Evolutionary conservation across 2,329 filamentous ascomycete species (phyloP).

Genomic region (Colletotrichum shisoi): DNA sequence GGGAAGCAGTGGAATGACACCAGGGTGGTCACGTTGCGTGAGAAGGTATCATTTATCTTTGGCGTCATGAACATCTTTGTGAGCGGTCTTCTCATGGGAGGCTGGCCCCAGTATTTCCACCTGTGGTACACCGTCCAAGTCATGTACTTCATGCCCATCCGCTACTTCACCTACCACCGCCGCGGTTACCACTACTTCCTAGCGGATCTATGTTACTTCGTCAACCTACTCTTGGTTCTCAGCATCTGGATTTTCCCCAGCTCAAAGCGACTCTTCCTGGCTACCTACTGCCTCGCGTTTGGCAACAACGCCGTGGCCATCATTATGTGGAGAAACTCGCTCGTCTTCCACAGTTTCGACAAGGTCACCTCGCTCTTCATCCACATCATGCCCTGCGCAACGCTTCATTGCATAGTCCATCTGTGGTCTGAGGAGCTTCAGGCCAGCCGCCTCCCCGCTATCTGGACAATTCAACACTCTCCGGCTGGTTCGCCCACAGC

Average conservation of each 20-base stretch:
- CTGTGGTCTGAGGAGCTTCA: slow-evolving; percentile 73
- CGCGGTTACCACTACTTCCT: slow-evolving; percentile 97
- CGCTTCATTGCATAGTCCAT: slow-evolving; percentile 91
- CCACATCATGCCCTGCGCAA: slow-evolving; percentile 97
- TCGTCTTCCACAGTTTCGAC: slow-evolving; percentile 98
- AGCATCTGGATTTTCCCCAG: slow-evolving; percentile 89
- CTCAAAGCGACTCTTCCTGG: slow-evolving; percentile 90
- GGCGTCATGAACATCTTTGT: slow-evolving; percentile 98
- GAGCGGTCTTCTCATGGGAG: slow-evolving; percentile 91
- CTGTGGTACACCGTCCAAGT: slow-evolving; percentile 90
- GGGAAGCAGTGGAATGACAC: slow-evolving; percentile 88
- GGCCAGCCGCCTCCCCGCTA: slow-evolving; percentile 77
- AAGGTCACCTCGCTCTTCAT: slow-evolving; percentile 99
- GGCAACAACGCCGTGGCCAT: slow-evolving; percentile 98
- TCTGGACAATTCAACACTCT: slow-evolving; percentile 79
- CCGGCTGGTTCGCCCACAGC: slow-evolving; percentile 76
- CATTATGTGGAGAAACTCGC: slow-evolving; percentile 98
- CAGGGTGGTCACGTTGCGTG: slow-evolving; percentile 83
- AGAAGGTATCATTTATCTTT: slow-evolving; percentile 96
- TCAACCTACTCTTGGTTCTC: slow-evolving; percentile 84
- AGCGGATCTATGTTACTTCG: slow-evolving; percentile 97
- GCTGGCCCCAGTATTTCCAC: slow-evolving; percentile 84
- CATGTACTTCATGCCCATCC: slow-evolving; percentile 95
- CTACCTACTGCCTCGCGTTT: slow-evolving; percentile 89
- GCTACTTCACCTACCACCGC: slow-evolving; percentile 88